phyloP scores from a whole-genome alignment of 2,329 filamentous ascomycete species.

The Botrytis deweyae region DNA sequence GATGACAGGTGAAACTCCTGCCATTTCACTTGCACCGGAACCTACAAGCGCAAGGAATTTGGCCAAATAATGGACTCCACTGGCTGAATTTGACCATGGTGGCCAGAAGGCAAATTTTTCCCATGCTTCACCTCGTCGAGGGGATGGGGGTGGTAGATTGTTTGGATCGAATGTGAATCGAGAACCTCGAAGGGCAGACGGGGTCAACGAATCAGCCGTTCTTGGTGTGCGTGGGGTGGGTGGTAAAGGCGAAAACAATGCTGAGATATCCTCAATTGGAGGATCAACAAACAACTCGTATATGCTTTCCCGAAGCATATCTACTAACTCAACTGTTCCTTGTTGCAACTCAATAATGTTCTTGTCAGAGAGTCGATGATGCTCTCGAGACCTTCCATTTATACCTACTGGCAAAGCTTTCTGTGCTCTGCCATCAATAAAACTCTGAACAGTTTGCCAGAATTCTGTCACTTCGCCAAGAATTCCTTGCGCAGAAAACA shows the following conservation, averaged over 20 bases:
- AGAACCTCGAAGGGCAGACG: slow-evolving; percentile 63
- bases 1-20: slow-evolving; percentile 66
- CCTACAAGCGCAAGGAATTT: slow-evolving; percentile 80
- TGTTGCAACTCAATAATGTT: slow-evolving; percentile 71
- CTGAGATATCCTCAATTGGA: slow-evolving; percentile 86
- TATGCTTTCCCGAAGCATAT: slow-evolving; percentile 76
- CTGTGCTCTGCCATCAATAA: slow-evolving; percentile 84
- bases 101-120: slow-evolving; percentile 97
- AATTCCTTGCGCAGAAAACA: slow-evolving; percentile 77
- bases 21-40: slow-evolving; percentile 84
- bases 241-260: slow-evolving; percentile 79
- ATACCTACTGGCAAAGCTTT: slow-evolving; percentile 75
- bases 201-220: slow-evolving; percentile 49
- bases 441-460: slow-evolving; percentile 88
- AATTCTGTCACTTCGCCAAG: slow-evolving; percentile 90
- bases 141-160: slow-evolving; percentile 73
- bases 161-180: slow-evolving; percentile 78
- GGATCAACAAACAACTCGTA: slow-evolving; percentile 81
- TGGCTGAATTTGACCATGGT: slow-evolving; percentile 85
- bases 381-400: slow-evolving; percentile 74
- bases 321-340: slow-evolving; percentile 78
- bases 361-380: slow-evolving; percentile 75
- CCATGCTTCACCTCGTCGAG: slow-evolving; percentile 79
- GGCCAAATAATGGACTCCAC: slow-evolving; percentile 85
- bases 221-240: slow-evolving; percentile 67